phyloP scores from a whole-genome alignment of 129 eudicot genomes.

The Flaveria ramosissima region DNA sequence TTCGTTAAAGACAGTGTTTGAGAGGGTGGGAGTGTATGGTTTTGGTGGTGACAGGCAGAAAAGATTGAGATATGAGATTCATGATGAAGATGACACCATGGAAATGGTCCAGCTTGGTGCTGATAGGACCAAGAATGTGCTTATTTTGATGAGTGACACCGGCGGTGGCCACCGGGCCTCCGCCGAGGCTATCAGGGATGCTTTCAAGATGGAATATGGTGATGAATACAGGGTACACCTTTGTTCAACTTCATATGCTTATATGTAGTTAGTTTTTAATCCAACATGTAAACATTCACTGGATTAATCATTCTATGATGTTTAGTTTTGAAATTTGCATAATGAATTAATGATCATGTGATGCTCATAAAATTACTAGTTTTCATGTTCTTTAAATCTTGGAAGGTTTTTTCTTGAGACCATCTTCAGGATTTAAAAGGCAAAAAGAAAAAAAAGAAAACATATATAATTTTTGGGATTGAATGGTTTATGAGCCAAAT shows the following conservation, averaged over 20 bases:
- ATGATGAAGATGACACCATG: conserved; percentile 59
- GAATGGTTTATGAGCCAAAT: background rate
- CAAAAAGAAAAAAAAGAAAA: background rate
- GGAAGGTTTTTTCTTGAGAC: background rate
- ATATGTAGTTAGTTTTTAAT: background rate
- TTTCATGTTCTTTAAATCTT: background rate
- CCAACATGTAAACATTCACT: background rate
- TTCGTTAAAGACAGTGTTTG: conserved; percentile 55
- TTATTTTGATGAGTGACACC: conserved; percentile 92
- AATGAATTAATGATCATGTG: background rate
- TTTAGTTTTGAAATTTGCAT: background rate
- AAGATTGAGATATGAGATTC: conserved; percentile 41
- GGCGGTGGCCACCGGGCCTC: conserved; percentile 98
- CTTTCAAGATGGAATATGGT: conserved; percentile 78
- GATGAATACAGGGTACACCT: conserved; percentile 68
- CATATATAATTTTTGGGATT: background rate
- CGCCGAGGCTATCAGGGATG: conserved; percentile 91
- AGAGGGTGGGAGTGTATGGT: conserved; percentile 59
- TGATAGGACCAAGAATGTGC: conserved; percentile 74
- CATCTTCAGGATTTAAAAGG: background rate
- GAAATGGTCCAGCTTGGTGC: conserved; percentile 93
- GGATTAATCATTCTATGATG: background rate
- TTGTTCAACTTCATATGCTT: background rate
- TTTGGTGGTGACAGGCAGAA: conserved; percentile 47
- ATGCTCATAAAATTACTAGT: background rate